These are phyloP conservation scores for Wickerhamomyces kurtzmanii DNA, from an alignment of 805 yeast genomes.

Conservation along the genomic window DNA sequence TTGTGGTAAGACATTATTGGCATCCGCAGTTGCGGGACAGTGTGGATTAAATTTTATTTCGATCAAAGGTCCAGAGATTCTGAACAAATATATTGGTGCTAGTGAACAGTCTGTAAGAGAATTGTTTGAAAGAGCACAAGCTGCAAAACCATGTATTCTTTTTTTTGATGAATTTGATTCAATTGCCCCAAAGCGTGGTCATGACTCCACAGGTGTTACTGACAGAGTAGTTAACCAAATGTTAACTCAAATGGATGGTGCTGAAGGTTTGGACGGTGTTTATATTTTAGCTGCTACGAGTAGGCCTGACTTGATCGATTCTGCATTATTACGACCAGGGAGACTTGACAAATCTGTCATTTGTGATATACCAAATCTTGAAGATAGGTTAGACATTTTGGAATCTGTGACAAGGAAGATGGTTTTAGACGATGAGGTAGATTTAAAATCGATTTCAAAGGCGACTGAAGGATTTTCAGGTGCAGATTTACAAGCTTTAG, in stretches of 20 bases:
- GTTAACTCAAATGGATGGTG: slow-evolving; percentile 98
- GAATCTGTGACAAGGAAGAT: slow-evolving; percentile 49
- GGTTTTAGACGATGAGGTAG: slow-evolving; percentile 39
- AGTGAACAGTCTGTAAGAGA: slow-evolving; percentile 93
- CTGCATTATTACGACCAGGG: slow-evolving; percentile 92
- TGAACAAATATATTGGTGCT: slow-evolving; percentile 94
- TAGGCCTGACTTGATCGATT: slow-evolving; percentile 91
- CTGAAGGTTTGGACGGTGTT: slow-evolving; percentile 95
- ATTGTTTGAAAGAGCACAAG: slow-evolving; percentile 85
- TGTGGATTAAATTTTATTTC: slow-evolving; percentile 91
- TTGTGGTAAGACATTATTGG: slow-evolving; percentile 90
- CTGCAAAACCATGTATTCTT: slow-evolving; percentile 77
- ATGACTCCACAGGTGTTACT: slow-evolving; percentile 95
- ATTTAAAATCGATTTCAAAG: slow-evolving; percentile 43
- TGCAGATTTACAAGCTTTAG: slow-evolving; percentile 89
- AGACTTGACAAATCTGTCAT: slow-evolving; percentile 87
- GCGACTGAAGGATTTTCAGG: slow-evolving; percentile 77
- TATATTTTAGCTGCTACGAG: slow-evolving; percentile 95
- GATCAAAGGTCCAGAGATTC: slow-evolving; percentile 90
- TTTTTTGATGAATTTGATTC: slow-evolving; percentile 2
- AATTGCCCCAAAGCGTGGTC: slow-evolving; percentile 90
- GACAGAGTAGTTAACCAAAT: slow-evolving; percentile 96
- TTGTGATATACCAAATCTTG: slow-evolving; percentile 73
- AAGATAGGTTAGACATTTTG: slow-evolving; percentile 69
- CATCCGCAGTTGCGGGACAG: slow-evolving; percentile 88